Conservation (phyloP, 1,139 yeast species). For the Candida frijolesensis region DNA sequence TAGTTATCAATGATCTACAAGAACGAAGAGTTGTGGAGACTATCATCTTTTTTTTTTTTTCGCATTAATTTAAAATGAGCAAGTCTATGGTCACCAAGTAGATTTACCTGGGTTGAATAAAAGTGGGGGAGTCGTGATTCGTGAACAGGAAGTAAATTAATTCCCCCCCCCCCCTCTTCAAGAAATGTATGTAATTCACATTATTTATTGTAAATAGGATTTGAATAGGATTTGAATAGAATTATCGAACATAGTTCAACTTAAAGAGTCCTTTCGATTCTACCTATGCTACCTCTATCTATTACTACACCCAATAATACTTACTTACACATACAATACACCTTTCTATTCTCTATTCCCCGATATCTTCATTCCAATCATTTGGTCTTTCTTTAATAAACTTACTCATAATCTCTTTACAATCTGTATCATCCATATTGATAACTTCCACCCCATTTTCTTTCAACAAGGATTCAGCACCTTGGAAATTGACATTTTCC, state of each 20-base stretch:
- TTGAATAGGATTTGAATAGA: no score
- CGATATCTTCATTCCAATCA: conserved; percentile 91
- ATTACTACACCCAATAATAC: not conserved
- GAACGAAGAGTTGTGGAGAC: not conserved
- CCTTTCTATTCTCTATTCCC: conserved; percentile 38
- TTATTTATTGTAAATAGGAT: no score
- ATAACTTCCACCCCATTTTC: conserved; percentile 74
- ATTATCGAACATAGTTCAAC: no score
- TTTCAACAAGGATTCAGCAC: conserved; percentile 72
- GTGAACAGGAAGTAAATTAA: no score
- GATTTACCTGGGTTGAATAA: not conserved
- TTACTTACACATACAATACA: not conserved
- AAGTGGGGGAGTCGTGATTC: no score
- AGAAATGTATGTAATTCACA: no score
- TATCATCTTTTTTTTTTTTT: not conserved
- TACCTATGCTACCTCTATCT: not conserved
- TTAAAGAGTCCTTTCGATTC: no score
- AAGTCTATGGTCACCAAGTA: no score
- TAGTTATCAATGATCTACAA: not conserved
- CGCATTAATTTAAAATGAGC: no score
- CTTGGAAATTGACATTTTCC: conserved; percentile 77
- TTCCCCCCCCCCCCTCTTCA: no score
- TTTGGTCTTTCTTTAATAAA: conserved; percentile 78
- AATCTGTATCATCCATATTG: conserved; percentile 64
- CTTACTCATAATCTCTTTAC: conserved; percentile 71